phyloP scores from a whole-genome alignment of 768 basidiomycete species.

The Flagelloscypha sp. region DNA sequence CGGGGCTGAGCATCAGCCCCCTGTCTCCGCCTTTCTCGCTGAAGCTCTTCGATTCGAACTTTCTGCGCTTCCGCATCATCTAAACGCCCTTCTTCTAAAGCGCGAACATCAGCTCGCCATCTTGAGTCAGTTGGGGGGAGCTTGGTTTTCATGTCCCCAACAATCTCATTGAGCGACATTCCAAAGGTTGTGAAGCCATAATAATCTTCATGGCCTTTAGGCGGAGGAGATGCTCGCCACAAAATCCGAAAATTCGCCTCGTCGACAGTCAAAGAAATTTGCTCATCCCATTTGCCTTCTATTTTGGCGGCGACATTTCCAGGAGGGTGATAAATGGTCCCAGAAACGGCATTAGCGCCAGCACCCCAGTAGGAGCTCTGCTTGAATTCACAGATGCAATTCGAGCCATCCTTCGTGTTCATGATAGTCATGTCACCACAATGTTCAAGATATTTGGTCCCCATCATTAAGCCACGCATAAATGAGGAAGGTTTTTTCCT shows the following conservation, averaged over 20 bases:
- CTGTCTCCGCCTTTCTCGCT: constrained; percentile 59
- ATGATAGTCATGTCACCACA: constrained; percentile 71
- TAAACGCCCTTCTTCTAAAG: constrained; percentile 69
- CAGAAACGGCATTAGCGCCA: constrained; percentile 66
- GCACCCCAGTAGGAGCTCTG: constrained; percentile 78
- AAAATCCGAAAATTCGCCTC: constrained; percentile 63
- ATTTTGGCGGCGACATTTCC: constrained; percentile 52
- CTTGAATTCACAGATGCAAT: constrained; percentile 77
- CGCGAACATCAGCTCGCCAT: constrained; percentile 71
- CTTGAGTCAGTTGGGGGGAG: constrained; percentile 80
- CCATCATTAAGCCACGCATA: constrained; percentile 83
- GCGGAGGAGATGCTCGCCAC: constrained; percentile 72
- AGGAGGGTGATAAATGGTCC: constrained; percentile 43
- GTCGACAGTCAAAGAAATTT: constrained; percentile 61
- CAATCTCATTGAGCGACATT: constrained; percentile 76
- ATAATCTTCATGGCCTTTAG: constrained; percentile 57
- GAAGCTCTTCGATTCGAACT: constrained; percentile 61
- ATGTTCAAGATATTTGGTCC: constrained; percentile 86
- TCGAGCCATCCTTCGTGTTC: constrained; percentile 45
- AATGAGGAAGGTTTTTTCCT: constrained; percentile 88
- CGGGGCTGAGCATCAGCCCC: constrained; percentile 54
- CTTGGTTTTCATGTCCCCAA: constrained; percentile 50
- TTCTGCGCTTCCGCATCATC: constrained; percentile 70
- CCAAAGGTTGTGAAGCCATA: constrained; percentile 81
- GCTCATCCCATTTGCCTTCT: constrained; percentile 91